Conservation (phyloP, 129 eudicot species). For the Pseudognaphalium luteoalbum region DNA sequence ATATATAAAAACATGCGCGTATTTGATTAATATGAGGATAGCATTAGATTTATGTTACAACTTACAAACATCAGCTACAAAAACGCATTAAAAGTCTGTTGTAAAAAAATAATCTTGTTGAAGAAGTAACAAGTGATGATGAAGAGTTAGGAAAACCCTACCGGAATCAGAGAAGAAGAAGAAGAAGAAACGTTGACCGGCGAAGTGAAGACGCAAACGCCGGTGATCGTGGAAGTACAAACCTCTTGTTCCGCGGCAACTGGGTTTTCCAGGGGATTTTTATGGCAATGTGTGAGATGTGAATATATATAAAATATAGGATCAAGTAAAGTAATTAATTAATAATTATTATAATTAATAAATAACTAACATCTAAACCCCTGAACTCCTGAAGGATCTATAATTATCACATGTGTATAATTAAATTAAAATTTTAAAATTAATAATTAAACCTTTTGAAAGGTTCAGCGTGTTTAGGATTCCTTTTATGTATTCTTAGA, state of each 20-base stretch:
- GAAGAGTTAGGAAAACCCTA: not conserved
- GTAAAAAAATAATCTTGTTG: not conserved
- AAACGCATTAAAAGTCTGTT: constrained; percentile 19
- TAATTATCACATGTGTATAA: not conserved
- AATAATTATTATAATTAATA: too few relatives aligned
- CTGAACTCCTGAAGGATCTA: not conserved
- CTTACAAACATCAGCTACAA: constrained; percentile 9
- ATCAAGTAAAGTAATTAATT: too few relatives aligned
- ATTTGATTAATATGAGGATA: not conserved
- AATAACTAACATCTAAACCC: not conserved
- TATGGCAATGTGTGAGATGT: not conserved
- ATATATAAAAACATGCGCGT: constrained; percentile 4
- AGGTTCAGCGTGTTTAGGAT: not conserved
- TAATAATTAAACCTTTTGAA: too few relatives aligned
- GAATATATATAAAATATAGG: not conserved
- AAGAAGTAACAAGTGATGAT: constrained; percentile 7
- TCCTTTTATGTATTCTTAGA: too few relatives aligned
- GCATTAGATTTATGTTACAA: not conserved
- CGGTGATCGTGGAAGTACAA: constrained; percentile 3
- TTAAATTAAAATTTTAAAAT: too few relatives aligned
- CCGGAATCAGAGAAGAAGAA: not conserved
- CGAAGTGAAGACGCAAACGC: not conserved
- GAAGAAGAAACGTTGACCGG: not conserved
- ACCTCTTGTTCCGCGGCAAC: not conserved
- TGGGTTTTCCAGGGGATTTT: not conserved